Conservation (phyloP, 768 basidiomycete species). For the Hygrocybe punicea region DNA sequence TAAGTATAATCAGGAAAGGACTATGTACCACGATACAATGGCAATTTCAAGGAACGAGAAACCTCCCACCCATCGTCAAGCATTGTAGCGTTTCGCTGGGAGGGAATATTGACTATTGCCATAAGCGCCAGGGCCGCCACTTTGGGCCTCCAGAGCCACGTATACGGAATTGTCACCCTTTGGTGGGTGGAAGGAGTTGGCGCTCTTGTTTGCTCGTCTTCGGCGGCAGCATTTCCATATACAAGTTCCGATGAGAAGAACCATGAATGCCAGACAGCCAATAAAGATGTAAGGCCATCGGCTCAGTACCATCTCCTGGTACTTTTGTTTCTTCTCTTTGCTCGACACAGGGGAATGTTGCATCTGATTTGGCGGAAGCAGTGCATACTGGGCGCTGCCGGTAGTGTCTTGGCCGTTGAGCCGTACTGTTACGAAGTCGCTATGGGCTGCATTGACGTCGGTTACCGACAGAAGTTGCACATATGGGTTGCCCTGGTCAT, state of each 20-base stretch:
- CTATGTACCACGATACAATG: too few relatives aligned
- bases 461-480: constrained; percentile 68
- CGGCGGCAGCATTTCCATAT: constrained; percentile 63
- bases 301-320: constrained; percentile 61
- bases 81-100: background rate
- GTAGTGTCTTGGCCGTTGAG: constrained; percentile 58
- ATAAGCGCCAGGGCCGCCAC: background rate
- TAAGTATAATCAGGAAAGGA: too few relatives aligned
- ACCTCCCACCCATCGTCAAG: background rate
- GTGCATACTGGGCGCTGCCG: constrained; percentile 49
- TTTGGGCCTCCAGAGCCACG: constrained; percentile 1
- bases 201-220: constrained; percentile 18
- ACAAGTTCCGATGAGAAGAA: constrained; percentile 45
- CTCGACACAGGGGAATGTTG: constrained; percentile 62
- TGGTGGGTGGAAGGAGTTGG: background rate
- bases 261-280: constrained; percentile 53
- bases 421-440: constrained; percentile 65
- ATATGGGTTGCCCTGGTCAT: constrained; percentile 54
- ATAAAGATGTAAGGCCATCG: constrained; percentile 71
- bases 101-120: background rate
- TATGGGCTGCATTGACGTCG: constrained; percentile 46
- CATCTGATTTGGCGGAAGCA: constrained; percentile 57
- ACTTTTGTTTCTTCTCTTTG: constrained; percentile 63
- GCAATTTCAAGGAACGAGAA: too few relatives aligned
- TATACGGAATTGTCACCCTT: background rate